Base-by-base conservation (phyloP, 768 basidiomycete genomes). In the Mycena crocata region DNA sequence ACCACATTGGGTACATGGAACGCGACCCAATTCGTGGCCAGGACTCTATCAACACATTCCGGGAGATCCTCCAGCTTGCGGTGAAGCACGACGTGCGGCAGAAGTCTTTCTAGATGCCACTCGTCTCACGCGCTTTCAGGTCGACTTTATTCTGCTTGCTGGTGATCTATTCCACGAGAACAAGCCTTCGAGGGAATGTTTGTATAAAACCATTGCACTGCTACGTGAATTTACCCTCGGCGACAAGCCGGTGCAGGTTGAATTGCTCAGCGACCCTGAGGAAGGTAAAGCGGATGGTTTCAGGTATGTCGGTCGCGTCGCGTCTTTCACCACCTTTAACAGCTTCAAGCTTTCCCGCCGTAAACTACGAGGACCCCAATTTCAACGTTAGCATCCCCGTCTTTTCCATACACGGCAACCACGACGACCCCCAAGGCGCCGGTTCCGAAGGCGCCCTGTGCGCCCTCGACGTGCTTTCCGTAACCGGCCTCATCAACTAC, bases 121-220 rank as follows among this genome's bases (percentile, higher is more conserved):
- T 62, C 31, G 28, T 21, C 51, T 59, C 17, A 45, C 58, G 63
- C 62, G 52, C 50, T 32, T 24, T 30, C 66, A 97, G 95, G 97
- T 98, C 59, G 98, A 99, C 80, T 94, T 99, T 75, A 86, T 99
- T 46, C 87, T 99, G 12, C 89, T 99, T 9, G 97, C 92, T 17
- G 98, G 98, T 10, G 98, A 99, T 76, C 83, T 99, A 5, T 99
- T 99, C 75, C 98, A 99, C 77, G 98, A 99, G 74, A 99, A 99
- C 78, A 89, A 95, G 67, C 98, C 98, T 0, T 94, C 94, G 31
- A 82, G 97, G 69, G 94, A 95, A 57, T 93, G 93, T 68, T 78
- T 99, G 32, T 97, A 96, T 79, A 90, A 93, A 75, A 92, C 92
- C 1, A 93, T 94, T 73, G 94, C 94, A 2, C 84, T 98, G 17